A percentile compares a stretch with the other conserved stretches of the same genome.
phyloP scores from a whole-genome alignment of 495 filamentous ascomycete species.

The Aspergillus egyptiacus region DNA sequence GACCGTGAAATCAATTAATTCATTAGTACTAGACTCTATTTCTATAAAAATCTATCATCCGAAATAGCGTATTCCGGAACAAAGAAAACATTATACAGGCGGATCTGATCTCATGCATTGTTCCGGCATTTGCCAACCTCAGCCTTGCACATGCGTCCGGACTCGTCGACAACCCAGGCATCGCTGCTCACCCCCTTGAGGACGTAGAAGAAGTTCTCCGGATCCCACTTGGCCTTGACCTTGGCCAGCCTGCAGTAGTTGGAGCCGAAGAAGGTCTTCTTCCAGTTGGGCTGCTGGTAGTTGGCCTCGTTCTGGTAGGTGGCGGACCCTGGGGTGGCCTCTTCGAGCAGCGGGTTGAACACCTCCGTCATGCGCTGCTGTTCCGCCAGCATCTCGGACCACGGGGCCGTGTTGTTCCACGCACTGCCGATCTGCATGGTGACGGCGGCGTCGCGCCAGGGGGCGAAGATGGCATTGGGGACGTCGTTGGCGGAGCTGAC shows the following conservation, averaged over 20 bases:
- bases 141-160: conserved; percentile 26
- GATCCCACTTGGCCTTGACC: conserved; percentile 49
- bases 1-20: too few relatives aligned
- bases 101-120: too few relatives aligned
- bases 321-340: conserved; percentile 32
- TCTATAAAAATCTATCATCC: too few relatives aligned
- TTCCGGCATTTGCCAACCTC: too few relatives aligned
- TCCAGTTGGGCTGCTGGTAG: conserved; percentile 47
- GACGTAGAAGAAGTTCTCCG: conserved; percentile 53
- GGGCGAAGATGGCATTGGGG: conserved; percentile 50
- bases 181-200: conserved; percentile 57
- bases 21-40: too few relatives aligned
- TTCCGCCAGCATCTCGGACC: conserved; percentile 33
- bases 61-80: too few relatives aligned
- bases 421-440: conserved; percentile 36
- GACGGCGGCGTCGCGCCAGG: conserved; percentile 49
- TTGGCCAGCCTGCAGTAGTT: conserved; percentile 35
- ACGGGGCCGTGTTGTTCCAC: conserved; percentile 44
- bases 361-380: conserved; percentile 37
- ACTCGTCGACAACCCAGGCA: conserved; percentile 23
- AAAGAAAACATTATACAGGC: too few relatives aligned
- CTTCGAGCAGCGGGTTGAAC: conserved; percentile 41
- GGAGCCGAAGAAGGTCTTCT: conserved; percentile 48
- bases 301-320: conserved; percentile 43
- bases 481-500: conserved; percentile 34